Evolutionary conservation across 495 filamentous ascomycete species (phyloP).

Genomic region (Talaromyces trachyspermus): DNA sequence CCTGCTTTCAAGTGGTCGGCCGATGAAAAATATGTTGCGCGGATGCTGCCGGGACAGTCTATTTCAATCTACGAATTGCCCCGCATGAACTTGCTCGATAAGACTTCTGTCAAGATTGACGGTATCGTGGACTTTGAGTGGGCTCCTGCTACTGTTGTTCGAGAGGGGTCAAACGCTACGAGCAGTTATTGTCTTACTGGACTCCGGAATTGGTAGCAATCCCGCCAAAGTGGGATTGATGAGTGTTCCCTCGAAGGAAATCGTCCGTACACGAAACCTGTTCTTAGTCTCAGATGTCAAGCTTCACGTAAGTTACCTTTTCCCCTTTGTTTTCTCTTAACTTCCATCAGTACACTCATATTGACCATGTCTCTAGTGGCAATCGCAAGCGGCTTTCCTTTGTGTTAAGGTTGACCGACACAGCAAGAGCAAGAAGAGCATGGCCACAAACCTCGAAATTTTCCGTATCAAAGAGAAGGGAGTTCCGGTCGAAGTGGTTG

Average conservation of each 20-base stretch:
- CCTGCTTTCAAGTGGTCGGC: conserved; percentile 99
- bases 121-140: conserved; percentile 97
- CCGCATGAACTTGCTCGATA: conserved; percentile 82
- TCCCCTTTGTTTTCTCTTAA: not conserved
- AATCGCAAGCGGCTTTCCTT: conserved; percentile 84
- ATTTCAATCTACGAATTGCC: conserved; percentile 94
- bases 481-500: conserved; percentile 95
- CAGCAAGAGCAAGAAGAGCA: conserved; percentile 96
- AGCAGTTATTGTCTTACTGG: conserved; percentile 97
- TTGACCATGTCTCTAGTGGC: conserved; percentile 58
- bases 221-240: conserved; percentile 96
- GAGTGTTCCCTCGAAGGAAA: conserved; percentile 88
- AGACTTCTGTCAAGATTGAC: conserved; percentile 87
- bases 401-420: conserved; percentile 99
- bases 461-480: conserved; percentile 96
- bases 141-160: conserved; percentile 72
- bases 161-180: conserved; percentile 82
- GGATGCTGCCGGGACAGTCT: conserved; percentile 77
- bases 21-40: conserved; percentile 93
- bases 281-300: conserved; percentile 98
- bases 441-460: conserved; percentile 95
- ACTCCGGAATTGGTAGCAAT: conserved; percentile 97
- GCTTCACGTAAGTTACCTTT: conserved; percentile 40
- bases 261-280: conserved; percentile 87
- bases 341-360: conserved; percentile 30